Base-by-base conservation (phyloP, 495 filamentous ascomycete genomes). In the Hypoxylon cercidicola region DNA sequence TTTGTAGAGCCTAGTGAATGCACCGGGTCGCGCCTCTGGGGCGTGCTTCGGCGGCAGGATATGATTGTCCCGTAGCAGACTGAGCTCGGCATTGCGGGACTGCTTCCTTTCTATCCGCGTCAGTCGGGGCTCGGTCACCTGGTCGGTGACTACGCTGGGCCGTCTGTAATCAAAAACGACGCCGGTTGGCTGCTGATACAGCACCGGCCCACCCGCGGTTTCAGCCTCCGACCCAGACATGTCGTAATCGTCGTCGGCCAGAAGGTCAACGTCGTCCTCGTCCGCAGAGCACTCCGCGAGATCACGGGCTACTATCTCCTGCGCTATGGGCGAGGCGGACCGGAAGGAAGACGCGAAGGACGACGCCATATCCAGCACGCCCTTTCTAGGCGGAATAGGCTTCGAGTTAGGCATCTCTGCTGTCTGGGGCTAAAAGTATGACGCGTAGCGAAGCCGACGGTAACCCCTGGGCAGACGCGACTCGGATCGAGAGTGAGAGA, bases 1-100 rank as follows among this genome's bases (percentile, higher is more conserved):
- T 34, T 70, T 74, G 55, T 80, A 83, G 35, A 79, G 49, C 41
- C 73, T 73, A 11, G 56, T 62, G 43, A 75, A 40, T 32, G 67
- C 3, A 9, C 61, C 37, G 19, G 57, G 44, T 48, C 60, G 52
- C 65, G 45, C 25, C 53, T 62, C 32, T 25, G 50, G 8, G 4
- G 78, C 76, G 68, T 88, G 84, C 64, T 89, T 88, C 13, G 88
- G 85, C 7, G 87, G 83, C 12, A 93, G 83, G 55, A 95, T 72
- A 68, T 89, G 79, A 69, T 94, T 95, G 68, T 96, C 92, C 49
- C 88, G 80, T 23, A 96, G 74, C 40, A 97, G 76, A 57, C 88
- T 86, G 52, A 89, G 81, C 74, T 95, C 92, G 47, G 93, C 90
- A 20, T 85, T 77, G 16, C 88, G 82, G n/a, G 85, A 87, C 39